Conservation (phyloP, 225 moss, liverwort and hornwort genomes). For the Marchantia polymorpha region DNA sequence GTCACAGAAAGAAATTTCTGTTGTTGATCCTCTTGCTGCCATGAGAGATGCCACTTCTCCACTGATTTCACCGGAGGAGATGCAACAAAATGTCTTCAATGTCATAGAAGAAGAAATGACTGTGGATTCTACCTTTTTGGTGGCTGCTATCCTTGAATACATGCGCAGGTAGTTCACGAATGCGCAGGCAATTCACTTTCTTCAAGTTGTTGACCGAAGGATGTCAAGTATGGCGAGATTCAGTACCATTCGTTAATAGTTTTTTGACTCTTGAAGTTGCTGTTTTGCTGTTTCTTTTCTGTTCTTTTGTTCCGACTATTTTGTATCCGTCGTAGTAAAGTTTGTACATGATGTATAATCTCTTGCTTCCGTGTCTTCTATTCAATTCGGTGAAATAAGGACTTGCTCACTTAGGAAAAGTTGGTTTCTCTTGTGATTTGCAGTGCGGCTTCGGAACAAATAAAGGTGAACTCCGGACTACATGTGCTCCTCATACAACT, state of each 20-base stretch:
- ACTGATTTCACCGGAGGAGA: conserved; percentile 81
- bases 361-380: neutral
- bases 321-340: neutral
- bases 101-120: conserved; percentile 78
- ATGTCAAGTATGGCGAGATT: neutral
- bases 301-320: too few relatives aligned
- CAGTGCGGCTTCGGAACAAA: conserved; percentile 78
- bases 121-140: conserved; percentile 65
- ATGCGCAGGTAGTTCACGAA: conserved; percentile 59
- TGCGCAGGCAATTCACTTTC: neutral
- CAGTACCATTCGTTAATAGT: neutral
- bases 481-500: conserved; percentile 75
- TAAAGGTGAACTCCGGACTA: conserved; percentile 65
- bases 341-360: neutral
- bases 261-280: neutral
- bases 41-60: conserved; percentile 36
- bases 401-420: neutral
- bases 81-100: conserved; percentile 66
- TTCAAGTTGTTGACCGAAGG: too few relatives aligned
- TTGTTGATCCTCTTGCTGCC: conserved; percentile 27
- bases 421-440: neutral
- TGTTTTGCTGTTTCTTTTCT: neutral
- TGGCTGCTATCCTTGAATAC: conserved; percentile 77
- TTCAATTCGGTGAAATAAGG: neutral
- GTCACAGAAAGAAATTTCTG: conserved; percentile 16